phyloP scores from a whole-genome alignment of 2,329 filamentous ascomycete genomes.

The Albophoma yamanashiensis region DNA sequence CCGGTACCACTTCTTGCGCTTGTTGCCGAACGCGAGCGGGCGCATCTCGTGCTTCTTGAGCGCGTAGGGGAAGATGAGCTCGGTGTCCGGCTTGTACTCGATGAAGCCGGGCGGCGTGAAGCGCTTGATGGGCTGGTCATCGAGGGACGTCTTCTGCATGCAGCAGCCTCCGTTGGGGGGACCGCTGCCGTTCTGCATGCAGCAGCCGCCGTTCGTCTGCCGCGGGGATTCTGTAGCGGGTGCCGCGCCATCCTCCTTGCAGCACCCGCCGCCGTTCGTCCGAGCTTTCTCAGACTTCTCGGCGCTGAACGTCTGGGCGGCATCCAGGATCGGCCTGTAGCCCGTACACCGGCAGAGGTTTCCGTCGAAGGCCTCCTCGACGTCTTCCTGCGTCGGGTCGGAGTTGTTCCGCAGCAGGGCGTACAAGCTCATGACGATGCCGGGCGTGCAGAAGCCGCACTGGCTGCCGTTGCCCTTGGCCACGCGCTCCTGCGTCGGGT shows the following conservation, averaged over 20 bases:
- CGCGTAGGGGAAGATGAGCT: constrained; percentile 86
- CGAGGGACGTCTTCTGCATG: constrained; percentile 44
- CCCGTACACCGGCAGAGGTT: constrained; percentile 94
- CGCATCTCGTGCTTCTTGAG: constrained; percentile 74
- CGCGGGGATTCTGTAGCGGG: neutral
- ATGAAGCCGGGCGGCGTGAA: constrained; percentile 90
- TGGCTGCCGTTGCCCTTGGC: constrained; percentile 88
- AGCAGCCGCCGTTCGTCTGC: constrained; percentile 42
- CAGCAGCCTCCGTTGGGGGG: constrained; percentile 48
- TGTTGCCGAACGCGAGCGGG: constrained; percentile 84
- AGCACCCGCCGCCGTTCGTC: neutral
- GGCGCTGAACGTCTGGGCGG: constrained; percentile 76
- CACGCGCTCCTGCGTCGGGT: constrained; percentile 84
- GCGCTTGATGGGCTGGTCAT: constrained; percentile 45
- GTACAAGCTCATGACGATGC: constrained; percentile 97
- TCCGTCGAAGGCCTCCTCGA: constrained; percentile 95
- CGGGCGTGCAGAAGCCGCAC: constrained; percentile 90
- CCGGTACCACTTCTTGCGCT: constrained; percentile 86
- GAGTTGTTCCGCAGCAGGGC: constrained; percentile 80
- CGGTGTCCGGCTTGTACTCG: constrained; percentile 84
- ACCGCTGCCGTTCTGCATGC: constrained; percentile 53
- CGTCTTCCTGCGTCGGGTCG: constrained; percentile 64
- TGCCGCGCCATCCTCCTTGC: neutral
- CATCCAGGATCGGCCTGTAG: constrained; percentile 87
- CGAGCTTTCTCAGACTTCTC: constrained; percentile 22